Evolutionary conservation across 352 stramenopile species (phyloP).

Genomic region (Phytopythium vexans): DNA sequence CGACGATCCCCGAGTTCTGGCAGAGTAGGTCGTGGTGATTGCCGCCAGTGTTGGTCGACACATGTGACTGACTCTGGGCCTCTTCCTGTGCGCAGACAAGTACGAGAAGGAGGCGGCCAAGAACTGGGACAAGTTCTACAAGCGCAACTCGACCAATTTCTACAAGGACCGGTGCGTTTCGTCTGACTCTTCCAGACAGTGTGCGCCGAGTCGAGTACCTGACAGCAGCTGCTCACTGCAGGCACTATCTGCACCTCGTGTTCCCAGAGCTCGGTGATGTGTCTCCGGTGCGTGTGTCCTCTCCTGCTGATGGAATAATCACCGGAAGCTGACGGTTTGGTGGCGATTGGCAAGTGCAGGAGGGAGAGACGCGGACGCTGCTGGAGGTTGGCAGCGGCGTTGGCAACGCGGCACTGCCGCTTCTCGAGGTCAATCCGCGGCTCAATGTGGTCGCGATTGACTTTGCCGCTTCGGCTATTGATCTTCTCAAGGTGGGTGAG

Average conservation of each 20-base stretch:
- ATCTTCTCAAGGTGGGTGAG: slow-evolving; percentile 80
- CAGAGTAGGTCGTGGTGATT: slow-evolving; percentile 32
- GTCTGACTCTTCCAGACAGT: neutral
- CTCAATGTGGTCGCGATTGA: slow-evolving; percentile 91
- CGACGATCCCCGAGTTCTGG: slow-evolving; percentile 78
- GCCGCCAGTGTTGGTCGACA: too few relatives aligned
- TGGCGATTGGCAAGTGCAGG: neutral
- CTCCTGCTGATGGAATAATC: neutral
- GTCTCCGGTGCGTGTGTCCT: slow-evolving; percentile 27
- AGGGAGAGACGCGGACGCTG: slow-evolving; percentile 53
- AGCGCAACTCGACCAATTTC: slow-evolving; percentile 91
- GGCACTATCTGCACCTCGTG: slow-evolving; percentile 91
- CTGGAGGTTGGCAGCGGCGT: slow-evolving; percentile 95
- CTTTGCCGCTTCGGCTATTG: slow-evolving; percentile 90
- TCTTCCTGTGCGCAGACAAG: slow-evolving; percentile 35
- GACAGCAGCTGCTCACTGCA: slow-evolving; percentile 7
- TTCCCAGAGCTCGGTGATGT: slow-evolving; percentile 84
- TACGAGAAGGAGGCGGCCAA: slow-evolving; percentile 81
- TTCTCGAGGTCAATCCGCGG: slow-evolving; percentile 90
- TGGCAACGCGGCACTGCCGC: slow-evolving; percentile 92
- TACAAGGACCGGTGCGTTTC: slow-evolving; percentile 88
- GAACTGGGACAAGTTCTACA: slow-evolving; percentile 95
- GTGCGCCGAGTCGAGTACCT: neutral
- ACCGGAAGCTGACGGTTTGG: neutral
- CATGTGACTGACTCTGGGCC: too few relatives aligned